These are phyloP conservation scores for Microbotryum scabiosae DNA, from an alignment of 1,284 basidiomycete genomes.

Conservation along the genomic window DNA sequence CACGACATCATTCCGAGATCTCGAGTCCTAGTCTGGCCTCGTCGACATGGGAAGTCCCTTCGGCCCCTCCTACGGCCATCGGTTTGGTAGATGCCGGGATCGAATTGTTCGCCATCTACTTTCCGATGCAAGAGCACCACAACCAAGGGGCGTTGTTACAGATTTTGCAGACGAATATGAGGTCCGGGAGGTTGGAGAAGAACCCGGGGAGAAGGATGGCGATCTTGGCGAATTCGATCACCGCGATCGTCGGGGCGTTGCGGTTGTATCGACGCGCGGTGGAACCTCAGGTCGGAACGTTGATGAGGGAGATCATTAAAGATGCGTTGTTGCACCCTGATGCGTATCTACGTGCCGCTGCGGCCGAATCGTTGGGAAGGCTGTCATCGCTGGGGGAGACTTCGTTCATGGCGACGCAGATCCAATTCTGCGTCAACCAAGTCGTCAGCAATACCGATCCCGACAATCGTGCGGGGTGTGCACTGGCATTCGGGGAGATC, in stretches of 20 bases:
- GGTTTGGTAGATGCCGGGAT: conserved; percentile 83
- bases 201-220: conserved; percentile 85
- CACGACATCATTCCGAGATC: conserved; percentile 5
- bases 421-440: conserved; percentile 87
- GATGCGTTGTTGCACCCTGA: conserved; percentile 77
- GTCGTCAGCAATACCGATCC: conserved; percentile 96
- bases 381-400: conserved; percentile 76
- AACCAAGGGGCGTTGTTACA: conserved; percentile 61
- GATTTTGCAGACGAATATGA: conserved; percentile 49
- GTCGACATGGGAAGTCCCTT: background rate
- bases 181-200: conserved; percentile 72
- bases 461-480: conserved; percentile 85
- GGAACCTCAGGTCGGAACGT: conserved; percentile 24
- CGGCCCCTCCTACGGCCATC: conserved; percentile 60
- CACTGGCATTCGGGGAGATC: conserved; percentile 85
- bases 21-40: background rate
- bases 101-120: conserved; percentile 65
- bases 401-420: conserved; percentile 74
- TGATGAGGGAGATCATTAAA: conserved; percentile 42
- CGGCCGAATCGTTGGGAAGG: conserved; percentile 86
- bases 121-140: conserved; percentile 67
- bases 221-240: conserved; percentile 68
- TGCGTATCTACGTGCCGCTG: conserved; percentile 61
- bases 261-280: conserved; percentile 36
- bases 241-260: conserved; percentile 71